A percentile compares a stretch with the other conserved stretches of the same genome.
phyloP scores from a whole-genome alignment of 2,329 filamentous ascomycete species.

The Aureobasidium sp. region DNA sequence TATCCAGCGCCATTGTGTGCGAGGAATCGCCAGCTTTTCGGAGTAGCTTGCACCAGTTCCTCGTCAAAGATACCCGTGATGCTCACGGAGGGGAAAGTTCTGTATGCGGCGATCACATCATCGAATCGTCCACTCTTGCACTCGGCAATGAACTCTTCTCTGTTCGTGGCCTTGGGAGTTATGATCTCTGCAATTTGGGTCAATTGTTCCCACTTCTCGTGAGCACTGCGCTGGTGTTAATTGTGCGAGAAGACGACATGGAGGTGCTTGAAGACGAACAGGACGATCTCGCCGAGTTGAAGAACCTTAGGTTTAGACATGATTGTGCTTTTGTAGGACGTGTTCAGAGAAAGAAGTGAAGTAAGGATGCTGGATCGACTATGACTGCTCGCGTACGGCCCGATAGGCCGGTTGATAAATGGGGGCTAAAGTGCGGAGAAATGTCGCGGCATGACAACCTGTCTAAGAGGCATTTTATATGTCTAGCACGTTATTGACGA shows the following conservation, averaged over 20 bases:
- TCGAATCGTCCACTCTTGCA: conserved; percentile 57
- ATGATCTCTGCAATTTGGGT: conserved; percentile 56
- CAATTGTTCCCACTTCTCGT: conserved; percentile 55
- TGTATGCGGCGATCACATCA: conserved; percentile 56
- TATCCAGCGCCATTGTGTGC: conserved; percentile 60
- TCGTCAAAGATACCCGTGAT: conserved; percentile 63
- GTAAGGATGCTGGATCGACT: not conserved
- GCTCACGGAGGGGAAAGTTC: conserved; percentile 57
- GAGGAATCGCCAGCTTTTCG: conserved; percentile 30
- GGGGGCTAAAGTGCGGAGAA: not conserved
- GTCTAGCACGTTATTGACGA: not conserved
- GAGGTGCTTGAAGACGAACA: conserved; percentile 33
- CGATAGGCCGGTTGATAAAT: conserved; percentile 5
- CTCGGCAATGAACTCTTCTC: conserved; percentile 61
- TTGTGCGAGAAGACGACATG: not conserved
- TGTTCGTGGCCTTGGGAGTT: conserved; percentile 50
- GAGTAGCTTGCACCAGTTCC: conserved; percentile 51
- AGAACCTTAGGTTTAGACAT: conserved; percentile 50
- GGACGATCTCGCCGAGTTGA: conserved; percentile 53
- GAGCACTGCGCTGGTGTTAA: conserved; percentile 42
- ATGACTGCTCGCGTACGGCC: not conserved
- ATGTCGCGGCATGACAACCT: not conserved
- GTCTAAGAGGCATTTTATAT: not conserved
- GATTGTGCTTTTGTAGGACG: not conserved
- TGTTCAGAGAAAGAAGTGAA: not conserved